Evolutionary conservation across 2,329 filamentous ascomycete genomes (phyloP).

Genomic region (Arthrinium puccinioides): DNA sequence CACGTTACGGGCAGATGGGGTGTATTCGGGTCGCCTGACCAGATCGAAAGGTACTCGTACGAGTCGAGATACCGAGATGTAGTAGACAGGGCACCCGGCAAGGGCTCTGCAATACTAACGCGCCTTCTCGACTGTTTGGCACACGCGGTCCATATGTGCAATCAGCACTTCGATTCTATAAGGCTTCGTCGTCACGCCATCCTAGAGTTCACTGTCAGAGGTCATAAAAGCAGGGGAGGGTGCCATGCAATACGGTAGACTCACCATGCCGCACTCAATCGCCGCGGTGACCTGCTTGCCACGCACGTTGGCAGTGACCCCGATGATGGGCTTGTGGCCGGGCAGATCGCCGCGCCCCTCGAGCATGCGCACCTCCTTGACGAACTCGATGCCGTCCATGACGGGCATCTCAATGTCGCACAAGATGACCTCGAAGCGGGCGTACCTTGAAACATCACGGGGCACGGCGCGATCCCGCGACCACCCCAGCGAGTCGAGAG

Average conservation of each 20-base stretch:
- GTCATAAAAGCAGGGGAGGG: neutral
- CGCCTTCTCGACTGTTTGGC: no score
- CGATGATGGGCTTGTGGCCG: slow-evolving; percentile 17
- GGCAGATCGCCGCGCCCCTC: slow-evolving; percentile 10
- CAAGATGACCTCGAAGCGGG: slow-evolving; percentile 15
- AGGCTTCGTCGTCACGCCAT: slow-evolving; percentile 20
- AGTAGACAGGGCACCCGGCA: neutral
- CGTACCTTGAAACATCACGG: neutral
- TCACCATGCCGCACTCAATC: slow-evolving; percentile 19
- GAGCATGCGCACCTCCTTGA: slow-evolving; percentile 12
- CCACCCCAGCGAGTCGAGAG: slow-evolving; percentile 29
- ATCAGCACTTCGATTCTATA: slow-evolving; percentile 19
- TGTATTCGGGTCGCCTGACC: no score
- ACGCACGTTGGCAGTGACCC: slow-evolving; percentile 19
- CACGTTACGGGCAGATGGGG: no score
- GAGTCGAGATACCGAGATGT: neutral
- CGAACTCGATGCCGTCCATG: slow-evolving; percentile 19
- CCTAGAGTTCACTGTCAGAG: slow-evolving; percentile 10
- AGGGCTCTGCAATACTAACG: no score
- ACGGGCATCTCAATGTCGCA: slow-evolving; percentile 22
- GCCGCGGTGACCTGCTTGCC: slow-evolving; percentile 16
- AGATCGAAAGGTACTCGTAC: no score
- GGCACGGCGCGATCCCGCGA: neutral
- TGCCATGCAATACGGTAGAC: neutral
- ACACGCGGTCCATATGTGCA: slow-evolving; percentile 15